phyloP scores from a whole-genome alignment of 208 protist species.

The Acanthamoeba sp. region DNA sequence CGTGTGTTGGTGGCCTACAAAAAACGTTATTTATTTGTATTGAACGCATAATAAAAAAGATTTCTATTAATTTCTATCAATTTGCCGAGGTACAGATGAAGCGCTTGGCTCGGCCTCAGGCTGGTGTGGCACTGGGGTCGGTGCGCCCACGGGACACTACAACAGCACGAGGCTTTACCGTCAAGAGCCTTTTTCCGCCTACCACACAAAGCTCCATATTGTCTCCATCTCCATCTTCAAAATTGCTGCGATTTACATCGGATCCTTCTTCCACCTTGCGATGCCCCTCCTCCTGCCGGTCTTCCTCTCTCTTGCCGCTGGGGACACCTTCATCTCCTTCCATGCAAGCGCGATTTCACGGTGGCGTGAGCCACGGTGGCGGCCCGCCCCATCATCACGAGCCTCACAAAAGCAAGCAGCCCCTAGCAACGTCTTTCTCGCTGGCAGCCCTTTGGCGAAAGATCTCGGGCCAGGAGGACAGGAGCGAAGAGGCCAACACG shows the following conservation, averaged over 20 bases:
- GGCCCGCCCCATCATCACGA: background rate
- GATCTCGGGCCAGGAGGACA: background rate
- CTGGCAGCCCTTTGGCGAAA: background rate
- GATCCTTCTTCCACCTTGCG: background rate
- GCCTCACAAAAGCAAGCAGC: background rate
- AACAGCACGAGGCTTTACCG: no score
- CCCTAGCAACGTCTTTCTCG: background rate
- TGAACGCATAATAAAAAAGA: no score
- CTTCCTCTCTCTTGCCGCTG: background rate
- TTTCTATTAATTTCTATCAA: no score
- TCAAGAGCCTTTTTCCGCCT: no score
- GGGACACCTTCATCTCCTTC: background rate
- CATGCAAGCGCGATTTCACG: slow-evolving; percentile 18
- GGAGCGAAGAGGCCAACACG: background rate
- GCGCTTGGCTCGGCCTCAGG: no score
- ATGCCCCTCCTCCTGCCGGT: background rate
- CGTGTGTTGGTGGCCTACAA: background rate
- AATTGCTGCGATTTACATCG: background rate
- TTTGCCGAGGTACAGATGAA: no score
- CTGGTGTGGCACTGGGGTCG: no score
- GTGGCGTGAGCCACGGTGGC: background rate
- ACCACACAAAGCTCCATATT: no score
- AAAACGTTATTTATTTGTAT: no score
- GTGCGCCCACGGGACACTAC: no score
- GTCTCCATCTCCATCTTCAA: background rate